These are phyloP conservation scores for Solanum ahanhuiri DNA, from an alignment of 257 asterid genomes.

Conservation along the genomic window DNA sequence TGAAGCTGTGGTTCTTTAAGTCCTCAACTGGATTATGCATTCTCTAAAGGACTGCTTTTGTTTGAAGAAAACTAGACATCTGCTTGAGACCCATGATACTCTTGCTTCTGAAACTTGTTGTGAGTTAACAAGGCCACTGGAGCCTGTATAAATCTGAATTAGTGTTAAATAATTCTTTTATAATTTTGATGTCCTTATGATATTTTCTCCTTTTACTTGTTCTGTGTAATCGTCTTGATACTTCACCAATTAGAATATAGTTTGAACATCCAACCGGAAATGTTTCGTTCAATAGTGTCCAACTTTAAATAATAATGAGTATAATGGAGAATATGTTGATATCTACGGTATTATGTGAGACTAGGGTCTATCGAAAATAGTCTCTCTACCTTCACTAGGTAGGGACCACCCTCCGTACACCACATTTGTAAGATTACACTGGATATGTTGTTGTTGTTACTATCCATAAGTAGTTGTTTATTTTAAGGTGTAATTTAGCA, in stretches of 20 bases:
- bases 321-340: not conserved
- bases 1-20: not conserved
- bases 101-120: constrained; percentile 77
- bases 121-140: constrained; percentile 23
- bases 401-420: not conserved
- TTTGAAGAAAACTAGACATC: constrained; percentile 23
- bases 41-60: constrained; percentile 29
- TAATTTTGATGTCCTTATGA: not conserved
- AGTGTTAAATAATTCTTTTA: not conserved
- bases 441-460: not conserved
- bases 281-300: not conserved
- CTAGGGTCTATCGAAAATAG: not conserved
- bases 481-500: not conserved
- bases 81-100: constrained; percentile 18
- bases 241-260: not conserved
- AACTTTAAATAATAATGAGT: not conserved
- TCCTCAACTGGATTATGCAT: not conserved
- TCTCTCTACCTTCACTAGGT: not conserved
- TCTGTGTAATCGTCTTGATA: not conserved
- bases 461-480: not conserved
- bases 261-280: not conserved
- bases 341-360: not conserved
- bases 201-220: not conserved
- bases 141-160: not conserved
- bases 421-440: no score